These are phyloP conservation scores for Entonaema liquescens DNA, from an alignment of 495 filamentous ascomycete genomes.

Conservation along the genomic window DNA sequence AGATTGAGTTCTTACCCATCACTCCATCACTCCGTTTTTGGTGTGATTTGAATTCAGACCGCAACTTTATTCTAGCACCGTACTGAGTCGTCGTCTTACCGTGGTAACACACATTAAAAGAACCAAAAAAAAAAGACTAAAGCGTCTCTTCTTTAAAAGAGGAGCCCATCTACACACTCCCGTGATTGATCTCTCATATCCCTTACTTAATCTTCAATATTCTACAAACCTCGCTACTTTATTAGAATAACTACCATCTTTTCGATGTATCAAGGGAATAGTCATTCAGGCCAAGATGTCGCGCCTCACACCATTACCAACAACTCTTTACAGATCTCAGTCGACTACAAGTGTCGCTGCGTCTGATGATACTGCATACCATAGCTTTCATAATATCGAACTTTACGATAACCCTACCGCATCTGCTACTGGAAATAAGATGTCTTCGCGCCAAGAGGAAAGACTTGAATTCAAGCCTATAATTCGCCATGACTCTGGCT, in stretches of 20 bases:
- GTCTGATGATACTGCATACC: conserved; percentile 54
- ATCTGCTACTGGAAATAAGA: conserved; percentile 10
- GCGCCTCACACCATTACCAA: conserved; percentile 39
- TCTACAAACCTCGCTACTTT: background rate
- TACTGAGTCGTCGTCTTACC: conserved; percentile 25
- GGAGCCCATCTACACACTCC: background rate
- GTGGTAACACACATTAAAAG: conserved; percentile 16
- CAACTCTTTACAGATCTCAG: conserved; percentile 47
- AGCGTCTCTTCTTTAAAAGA: conserved; percentile 1
- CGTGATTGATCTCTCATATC: background rate
- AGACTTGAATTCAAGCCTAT: conserved; percentile 46
- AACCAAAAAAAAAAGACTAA: background rate
- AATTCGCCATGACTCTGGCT: conserved; percentile 60
- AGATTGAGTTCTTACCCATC: conserved; percentile 33
- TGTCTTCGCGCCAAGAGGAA: conserved; percentile 27
- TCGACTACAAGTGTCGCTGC: conserved; percentile 52
- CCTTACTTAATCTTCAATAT: background rate
- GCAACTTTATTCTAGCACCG: conserved; percentile 34
- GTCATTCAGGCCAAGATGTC: conserved; percentile 43
- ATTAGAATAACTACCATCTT: background rate
- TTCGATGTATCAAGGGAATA: conserved; percentile 26
- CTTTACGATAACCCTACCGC: conserved; percentile 43
- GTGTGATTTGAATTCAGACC: conserved; percentile 37
- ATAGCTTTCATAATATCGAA: conserved; percentile 58
- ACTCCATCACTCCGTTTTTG: conserved; percentile 27